Evolutionary conservation across 805 yeast species (phyloP).

Genomic region (Saturnispora gosingensis): DNA sequence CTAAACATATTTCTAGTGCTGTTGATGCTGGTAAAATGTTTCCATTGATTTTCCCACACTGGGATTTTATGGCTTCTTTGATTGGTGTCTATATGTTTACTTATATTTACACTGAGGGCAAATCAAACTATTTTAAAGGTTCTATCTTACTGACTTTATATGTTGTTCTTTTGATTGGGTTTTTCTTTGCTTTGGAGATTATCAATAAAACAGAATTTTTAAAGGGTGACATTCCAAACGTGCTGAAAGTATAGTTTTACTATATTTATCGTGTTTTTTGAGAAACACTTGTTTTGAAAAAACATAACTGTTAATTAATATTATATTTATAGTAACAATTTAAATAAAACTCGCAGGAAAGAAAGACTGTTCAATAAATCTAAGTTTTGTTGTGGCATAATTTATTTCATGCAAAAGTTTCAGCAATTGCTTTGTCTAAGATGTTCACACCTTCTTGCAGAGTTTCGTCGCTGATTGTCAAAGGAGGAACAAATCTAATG

Average conservation of each 20-base stretch:
- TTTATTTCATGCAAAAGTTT: slow-evolving; percentile 12
- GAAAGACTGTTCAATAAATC: neutral
- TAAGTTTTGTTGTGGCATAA: neutral
- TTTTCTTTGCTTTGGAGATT: slow-evolving; percentile 50
- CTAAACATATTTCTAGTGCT: neutral
- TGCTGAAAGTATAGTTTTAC: neutral
- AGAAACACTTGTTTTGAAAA: too few relatives aligned
- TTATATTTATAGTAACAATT: neutral
- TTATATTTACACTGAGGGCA: slow-evolving; percentile 93
- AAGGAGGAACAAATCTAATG: slow-evolving; percentile 84
- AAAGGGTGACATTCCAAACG: neutral
- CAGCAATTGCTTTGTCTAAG: slow-evolving; percentile 46
- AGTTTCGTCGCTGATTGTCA: slow-evolving; percentile 65
- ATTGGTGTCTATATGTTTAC: slow-evolving; percentile 84
- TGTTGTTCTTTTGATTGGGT: slow-evolving; percentile 67
- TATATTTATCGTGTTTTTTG: too few relatives aligned
- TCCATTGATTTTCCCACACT: slow-evolving; percentile 82
- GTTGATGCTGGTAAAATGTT: slow-evolving; percentile 36
- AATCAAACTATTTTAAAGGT: slow-evolving; percentile 93
- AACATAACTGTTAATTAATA: neutral
- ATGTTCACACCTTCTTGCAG: slow-evolving; percentile 65
- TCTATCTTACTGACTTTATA: slow-evolving; percentile 76
- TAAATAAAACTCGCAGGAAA: neutral
- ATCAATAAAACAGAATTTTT: slow-evolving; percentile 15
- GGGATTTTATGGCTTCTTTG: slow-evolving; percentile 86